These are phyloP conservation scores for Beauveria bassiana DNA, from an alignment of 2,329 filamentous ascomycete genomes.

Conservation along the genomic window DNA sequence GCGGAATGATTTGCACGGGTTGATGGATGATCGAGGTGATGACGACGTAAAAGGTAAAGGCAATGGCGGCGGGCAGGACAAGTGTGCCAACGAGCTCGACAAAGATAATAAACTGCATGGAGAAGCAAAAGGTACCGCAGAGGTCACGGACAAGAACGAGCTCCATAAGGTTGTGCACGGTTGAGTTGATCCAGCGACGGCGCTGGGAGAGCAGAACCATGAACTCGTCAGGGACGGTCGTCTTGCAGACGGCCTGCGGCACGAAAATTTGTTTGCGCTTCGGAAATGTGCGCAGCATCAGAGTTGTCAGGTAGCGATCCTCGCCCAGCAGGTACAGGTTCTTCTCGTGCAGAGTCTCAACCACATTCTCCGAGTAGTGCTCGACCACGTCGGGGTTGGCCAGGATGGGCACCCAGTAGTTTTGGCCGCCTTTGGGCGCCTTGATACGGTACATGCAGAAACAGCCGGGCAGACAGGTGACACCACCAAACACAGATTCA, in stretches of 20 bases:
- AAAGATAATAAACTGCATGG: slow-evolving; percentile 98
- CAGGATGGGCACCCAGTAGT: slow-evolving; percentile 98
- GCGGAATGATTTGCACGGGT: slow-evolving; percentile 78
- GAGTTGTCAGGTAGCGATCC: slow-evolving; percentile 89
- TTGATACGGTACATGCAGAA: slow-evolving; percentile 99
- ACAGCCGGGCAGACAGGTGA: slow-evolving; percentile 95
- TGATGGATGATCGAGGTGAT: slow-evolving; percentile 74
- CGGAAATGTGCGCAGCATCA: slow-evolving; percentile 98
- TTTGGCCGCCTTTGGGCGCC: slow-evolving; percentile 93
- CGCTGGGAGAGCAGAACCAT: slow-evolving; percentile 88
- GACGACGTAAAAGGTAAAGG: slow-evolving; percentile 95
- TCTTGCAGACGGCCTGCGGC: slow-evolving; percentile 98
- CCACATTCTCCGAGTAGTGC: slow-evolving; percentile 98
- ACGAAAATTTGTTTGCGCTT: slow-evolving; percentile 99
- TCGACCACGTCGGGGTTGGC: slow-evolving; percentile 98
- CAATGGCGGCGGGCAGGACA: slow-evolving; percentile 90
- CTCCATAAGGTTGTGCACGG: slow-evolving; percentile 97
- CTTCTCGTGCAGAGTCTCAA: slow-evolving; percentile 97
- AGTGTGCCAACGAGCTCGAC: slow-evolving; percentile 92
- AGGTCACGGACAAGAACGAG: slow-evolving; percentile 90
- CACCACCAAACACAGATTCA: slow-evolving; percentile 97
- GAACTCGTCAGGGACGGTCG: slow-evolving; percentile 88
- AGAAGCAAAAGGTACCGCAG: slow-evolving; percentile 98
- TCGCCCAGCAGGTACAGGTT: slow-evolving; percentile 86
- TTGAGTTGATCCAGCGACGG: slow-evolving; percentile 98